A percentile compares a stretch with the other conserved stretches of the same genome.
Evolutionary conservation across 2,329 filamentous ascomycete species (phyloP).

Genomic region (Mollisiaceae sp.): DNA sequence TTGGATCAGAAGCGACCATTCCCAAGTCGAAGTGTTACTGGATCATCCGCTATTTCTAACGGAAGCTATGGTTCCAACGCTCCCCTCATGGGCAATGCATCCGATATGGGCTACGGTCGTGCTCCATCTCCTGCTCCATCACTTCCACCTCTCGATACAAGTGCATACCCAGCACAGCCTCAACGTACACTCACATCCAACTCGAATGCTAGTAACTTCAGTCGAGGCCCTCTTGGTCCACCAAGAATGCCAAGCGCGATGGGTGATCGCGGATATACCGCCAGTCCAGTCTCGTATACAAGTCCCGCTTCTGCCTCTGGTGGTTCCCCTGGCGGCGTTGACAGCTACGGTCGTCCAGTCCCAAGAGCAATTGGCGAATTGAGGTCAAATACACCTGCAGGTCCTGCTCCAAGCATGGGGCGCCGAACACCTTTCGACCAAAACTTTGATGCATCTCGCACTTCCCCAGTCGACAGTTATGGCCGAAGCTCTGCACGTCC

Average conservation of each 20-base stretch:
- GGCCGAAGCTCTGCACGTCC: constrained; percentile 29
- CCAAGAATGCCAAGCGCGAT: constrained; percentile 40
- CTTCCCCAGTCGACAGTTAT: constrained; percentile 22
- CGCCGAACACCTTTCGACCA: constrained; percentile 37
- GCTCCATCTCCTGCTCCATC: constrained; percentile 38
- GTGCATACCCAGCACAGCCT: constrained; percentile 31
- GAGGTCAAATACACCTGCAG: constrained; percentile 38
- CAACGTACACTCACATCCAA: constrained; percentile 39
- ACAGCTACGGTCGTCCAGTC: constrained; percentile 36
- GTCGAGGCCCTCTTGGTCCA: constrained; percentile 31
- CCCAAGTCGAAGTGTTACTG: constrained; percentile 56
- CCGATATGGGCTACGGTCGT: constrained; percentile 60
- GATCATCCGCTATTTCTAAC: constrained; percentile 51
- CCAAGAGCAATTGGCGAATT: constrained; percentile 33
- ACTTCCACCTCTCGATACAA: constrained; percentile 35
- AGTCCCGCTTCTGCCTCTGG: constrained; percentile 23
- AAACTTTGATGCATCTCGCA: constrained; percentile 24
- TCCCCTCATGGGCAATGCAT: constrained; percentile 64
- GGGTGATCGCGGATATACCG: constrained; percentile 38
- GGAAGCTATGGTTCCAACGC: constrained; percentile 68
- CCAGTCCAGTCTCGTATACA: constrained; percentile 40
- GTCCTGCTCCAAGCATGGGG: constrained; percentile 37
- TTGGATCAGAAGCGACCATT: constrained; percentile 57
- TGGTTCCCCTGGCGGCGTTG: constrained; percentile 22
- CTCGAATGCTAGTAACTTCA: constrained; percentile 36